Evolutionary conservation across 495 filamentous ascomycete species (phyloP), one percentile per base, ranked within the genome.

Genomic region (Venustampulla echinocandica): DNA sequence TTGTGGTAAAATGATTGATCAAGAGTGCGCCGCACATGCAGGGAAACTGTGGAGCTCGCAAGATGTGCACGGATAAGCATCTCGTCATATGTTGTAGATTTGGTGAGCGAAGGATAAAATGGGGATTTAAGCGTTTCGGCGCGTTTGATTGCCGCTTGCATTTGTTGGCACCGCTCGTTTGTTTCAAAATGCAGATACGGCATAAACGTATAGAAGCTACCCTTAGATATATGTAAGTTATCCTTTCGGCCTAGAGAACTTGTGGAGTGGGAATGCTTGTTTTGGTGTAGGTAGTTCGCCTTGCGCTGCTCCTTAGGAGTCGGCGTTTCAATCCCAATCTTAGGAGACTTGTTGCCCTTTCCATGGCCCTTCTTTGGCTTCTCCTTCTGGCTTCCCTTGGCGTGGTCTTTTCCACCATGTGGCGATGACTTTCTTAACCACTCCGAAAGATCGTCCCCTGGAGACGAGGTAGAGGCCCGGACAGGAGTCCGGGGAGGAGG

Each of bases 1-100:
- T 78, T 80, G 13, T 82, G 79, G 55, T 84, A 84, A 56, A 78
- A 83, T 50, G 76, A 84, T 52, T 86, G 81, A 55, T 86, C 80
- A 0, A 86, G 64, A 4, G 82, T 85, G 30, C 80, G 69, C 13
- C 82, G 76, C 10, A 82, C 70, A 61, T 86, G 82, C 0, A 85
- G 64, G 0, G 71, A 77, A 4, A 73, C 70, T 0, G 68, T 49
- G 4, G 55, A 74, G 11, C 67, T 75, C 9, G 70, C 64, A 10
- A 84, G 57, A 60, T 84, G 79, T 0, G 77, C 80, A 28, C 74
- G 67, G 23, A 85, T 68, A n/a, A 85, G 67, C 66, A 81, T 70
- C 46, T 79, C 73, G 46, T 85, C 81, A 25, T 67, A 68, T 2
- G 71, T 76, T 5, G 44, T 58, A 34, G 63, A 45, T 28, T 53